phyloP scores from a whole-genome alignment of 2,329 filamentous ascomycete species.

The Neocucurbitaria cava region DNA sequence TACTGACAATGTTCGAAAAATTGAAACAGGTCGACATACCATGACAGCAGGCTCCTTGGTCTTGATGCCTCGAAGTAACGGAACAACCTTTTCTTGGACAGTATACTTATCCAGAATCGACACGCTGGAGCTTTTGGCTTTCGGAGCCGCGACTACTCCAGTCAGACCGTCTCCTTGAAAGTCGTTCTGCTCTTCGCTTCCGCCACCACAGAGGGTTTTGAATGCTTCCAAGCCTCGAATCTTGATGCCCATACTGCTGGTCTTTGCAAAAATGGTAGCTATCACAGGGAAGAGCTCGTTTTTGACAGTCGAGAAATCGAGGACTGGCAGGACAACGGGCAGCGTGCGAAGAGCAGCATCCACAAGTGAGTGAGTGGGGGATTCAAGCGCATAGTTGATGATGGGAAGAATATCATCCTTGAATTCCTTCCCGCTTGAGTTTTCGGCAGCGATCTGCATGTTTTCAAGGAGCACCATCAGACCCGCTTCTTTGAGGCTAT shows the following conservation, averaged over 20 bases:
- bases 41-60: slow-evolving; percentile 98
- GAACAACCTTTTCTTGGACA: slow-evolving; percentile 96
- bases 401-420: slow-evolving; percentile 94
- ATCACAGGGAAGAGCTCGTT: slow-evolving; percentile 95
- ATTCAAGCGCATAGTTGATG: slow-evolving; percentile 82
- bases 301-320: slow-evolving; percentile 97
- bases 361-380: slow-evolving; percentile 85
- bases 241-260: slow-evolving; percentile 93
- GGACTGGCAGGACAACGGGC: slow-evolving; percentile 79
- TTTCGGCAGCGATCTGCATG: slow-evolving; percentile 75
- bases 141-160: slow-evolving; percentile 65
- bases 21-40: slow-evolving; percentile 50
- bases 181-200: slow-evolving; percentile 46
- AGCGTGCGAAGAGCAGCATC: slow-evolving; percentile 83
- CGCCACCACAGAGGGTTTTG: slow-evolving; percentile 83
- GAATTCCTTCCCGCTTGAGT: slow-evolving; percentile 89
- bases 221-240: slow-evolving; percentile 91
- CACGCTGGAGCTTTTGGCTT: slow-evolving; percentile 69
- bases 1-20: not conserved
- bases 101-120: slow-evolving; percentile 96
- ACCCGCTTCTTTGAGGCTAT: slow-evolving; percentile 84
- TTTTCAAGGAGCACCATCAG: slow-evolving; percentile 91
- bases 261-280: slow-evolving; percentile 88
- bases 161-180: slow-evolving; percentile 73
- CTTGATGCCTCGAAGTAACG: slow-evolving; percentile 89